Conservation (phyloP, 257 asterid genomes). For the Misopates orontium region DNA sequence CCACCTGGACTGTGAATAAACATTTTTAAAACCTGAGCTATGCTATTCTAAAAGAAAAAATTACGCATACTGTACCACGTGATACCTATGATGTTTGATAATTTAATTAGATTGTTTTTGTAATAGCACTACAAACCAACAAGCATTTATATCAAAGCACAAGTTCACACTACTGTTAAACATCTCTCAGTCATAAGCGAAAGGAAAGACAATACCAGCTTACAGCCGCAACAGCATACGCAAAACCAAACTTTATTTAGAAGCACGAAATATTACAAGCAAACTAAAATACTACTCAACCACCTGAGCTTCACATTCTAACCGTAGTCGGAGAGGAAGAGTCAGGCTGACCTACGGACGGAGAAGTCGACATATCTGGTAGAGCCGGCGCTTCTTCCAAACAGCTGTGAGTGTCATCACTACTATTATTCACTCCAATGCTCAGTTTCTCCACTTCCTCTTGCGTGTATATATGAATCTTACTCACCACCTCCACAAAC, state of each 20-base stretch:
- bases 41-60: too few species aligned
- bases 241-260: constrained; percentile 14
- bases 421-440: constrained; percentile 51
- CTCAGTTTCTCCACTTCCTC: constrained; percentile 90
- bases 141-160: too few species aligned
- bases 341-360: constrained; percentile 78
- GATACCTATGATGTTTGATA: too few species aligned
- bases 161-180: too few species aligned
- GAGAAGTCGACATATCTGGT: constrained; percentile 64
- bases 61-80: too few species aligned
- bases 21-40: background rate
- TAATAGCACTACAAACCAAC: too few species aligned
- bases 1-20: constrained; percentile 24
- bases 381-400: constrained; percentile 76
- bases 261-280: constrained; percentile 8
- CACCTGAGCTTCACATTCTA: constrained; percentile 39
- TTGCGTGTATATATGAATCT: constrained; percentile 86
- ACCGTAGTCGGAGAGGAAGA: constrained; percentile 43
- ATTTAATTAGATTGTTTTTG: too few species aligned
- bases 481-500: constrained; percentile 73
- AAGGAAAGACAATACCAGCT: too few species aligned
- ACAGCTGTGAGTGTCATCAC: constrained; percentile 91
- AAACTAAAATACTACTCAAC: background rate
- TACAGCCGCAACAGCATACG: too few species aligned
- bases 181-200: too few species aligned